Evolutionary conservation across 2,329 filamentous ascomycete genomes (phyloP), one percentile per base, ranked within the genome.

Genomic region (Saccharata proteae): DNA sequence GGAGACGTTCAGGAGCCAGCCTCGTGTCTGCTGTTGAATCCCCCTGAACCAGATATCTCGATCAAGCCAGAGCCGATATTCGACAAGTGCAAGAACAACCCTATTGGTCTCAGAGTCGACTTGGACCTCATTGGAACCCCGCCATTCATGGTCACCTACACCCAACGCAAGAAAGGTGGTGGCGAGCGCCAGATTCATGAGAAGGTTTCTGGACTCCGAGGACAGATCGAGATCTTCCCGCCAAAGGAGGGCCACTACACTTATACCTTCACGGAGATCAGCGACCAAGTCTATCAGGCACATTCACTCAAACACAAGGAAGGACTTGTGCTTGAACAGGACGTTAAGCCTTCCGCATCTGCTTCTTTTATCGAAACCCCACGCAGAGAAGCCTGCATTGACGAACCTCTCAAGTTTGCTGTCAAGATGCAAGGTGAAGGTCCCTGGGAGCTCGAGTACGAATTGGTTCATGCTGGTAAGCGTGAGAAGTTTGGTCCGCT

Each of bases 71-170:
- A 93, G 44, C 78, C 85, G 39, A 85, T 98, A 25, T 80, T 83
- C 31, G 90, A 98, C 55, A 93, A 92, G 51, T 98, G 90, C 52
- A 88, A 86, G 20, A 85, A 86, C 28, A 93, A 85, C 48, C 84
- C 90, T 0, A 82, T 98, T 39, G 90, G 90, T 23, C 69, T 98
- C 33, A 73, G 80, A 8, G 82, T 98, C 24, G 80, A 90, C 47
- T 62, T 98, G 29, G 85, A 96, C 50, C 67, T 98, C 22, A 80
- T 88, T 16, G 90, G 90, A 38, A 93, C 85, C 0, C 88, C 92
- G 26, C 88, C 88, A 2, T 98, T 98, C 58, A 64, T 67, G n/a
- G 65, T 98, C 26, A 64, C 67, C 14, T 98, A 94, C 52, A 76
- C 77, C 25, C 69, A 85, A 35, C 69, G 75, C 35, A 74, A 71